Evolutionary conservation across 192 early-diverging fungal genomes (phyloP).

Genomic region (Coemansia pectinata): DNA sequence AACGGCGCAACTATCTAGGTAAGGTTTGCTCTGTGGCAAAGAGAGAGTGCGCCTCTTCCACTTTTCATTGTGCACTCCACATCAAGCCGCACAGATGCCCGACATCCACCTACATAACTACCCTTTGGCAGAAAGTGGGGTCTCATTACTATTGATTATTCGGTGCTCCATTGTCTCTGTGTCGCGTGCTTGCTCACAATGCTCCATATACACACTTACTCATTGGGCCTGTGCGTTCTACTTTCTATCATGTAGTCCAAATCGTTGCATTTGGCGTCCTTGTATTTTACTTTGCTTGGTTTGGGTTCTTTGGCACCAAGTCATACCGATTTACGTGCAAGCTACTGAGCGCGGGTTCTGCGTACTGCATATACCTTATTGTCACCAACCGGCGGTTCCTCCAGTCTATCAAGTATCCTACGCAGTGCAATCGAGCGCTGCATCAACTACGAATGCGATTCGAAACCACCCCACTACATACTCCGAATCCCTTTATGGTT

Average conservation of each 20-base stretch:
- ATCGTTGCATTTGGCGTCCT: constrained; percentile 51
- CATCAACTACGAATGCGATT: constrained; percentile 56
- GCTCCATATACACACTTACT: not conserved
- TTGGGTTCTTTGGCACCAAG: constrained; percentile 48
- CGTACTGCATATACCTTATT: constrained; percentile 56
- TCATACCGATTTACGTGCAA: constrained; percentile 50
- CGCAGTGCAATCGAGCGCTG: constrained; percentile 56
- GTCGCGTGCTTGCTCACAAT: not conserved
- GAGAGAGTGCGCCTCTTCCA: not conserved
- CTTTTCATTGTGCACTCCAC: not conserved
- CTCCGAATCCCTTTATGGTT: constrained; percentile 13
- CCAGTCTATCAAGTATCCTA: constrained; percentile 51
- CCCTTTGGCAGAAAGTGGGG: not conserved
- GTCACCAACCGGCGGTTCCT: constrained; percentile 49
- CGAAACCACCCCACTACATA: constrained; percentile 41
- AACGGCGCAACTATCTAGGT: constrained; percentile 67
- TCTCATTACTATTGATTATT: not conserved
- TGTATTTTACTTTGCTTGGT: constrained; percentile 55
- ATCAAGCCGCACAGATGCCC: constrained; percentile 3
- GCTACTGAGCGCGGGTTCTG: constrained; percentile 52
- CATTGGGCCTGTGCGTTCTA: not conserved
- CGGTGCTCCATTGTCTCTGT: constrained; percentile 3
- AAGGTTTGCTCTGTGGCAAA: not conserved
- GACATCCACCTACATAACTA: not conserved
- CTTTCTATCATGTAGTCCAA: constrained; percentile 21